Evolutionary conservation across 257 asterid genomes (phyloP).

Genomic region (Agastache rugosa): DNA sequence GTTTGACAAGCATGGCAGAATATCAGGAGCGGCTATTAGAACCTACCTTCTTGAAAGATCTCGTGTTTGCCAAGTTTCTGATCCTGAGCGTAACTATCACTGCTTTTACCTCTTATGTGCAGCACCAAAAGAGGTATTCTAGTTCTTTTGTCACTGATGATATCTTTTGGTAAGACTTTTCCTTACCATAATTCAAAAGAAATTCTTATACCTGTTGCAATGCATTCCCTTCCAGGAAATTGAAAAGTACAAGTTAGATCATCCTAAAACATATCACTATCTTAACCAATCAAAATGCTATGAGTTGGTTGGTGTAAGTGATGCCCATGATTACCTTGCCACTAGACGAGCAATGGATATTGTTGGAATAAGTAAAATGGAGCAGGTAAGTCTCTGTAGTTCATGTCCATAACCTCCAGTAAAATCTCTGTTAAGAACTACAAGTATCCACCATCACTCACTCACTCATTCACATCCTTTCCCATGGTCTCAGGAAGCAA

Average conservation of each 20-base stretch:
- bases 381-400: slow-evolving; percentile 62
- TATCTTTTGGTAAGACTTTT: slow-evolving; percentile 29
- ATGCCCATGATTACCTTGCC: slow-evolving; percentile 91
- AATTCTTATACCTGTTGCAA: slow-evolving; percentile 16
- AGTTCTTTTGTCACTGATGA: slow-evolving; percentile 35
- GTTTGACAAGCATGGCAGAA: slow-evolving; percentile 96
- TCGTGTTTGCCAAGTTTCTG: slow-evolving; percentile 96
- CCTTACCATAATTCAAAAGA: slow-evolving; percentile 20
- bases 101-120: slow-evolving; percentile 98
- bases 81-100: slow-evolving; percentile 97
- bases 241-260: slow-evolving; percentile 79
- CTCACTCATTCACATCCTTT: slow-evolving; percentile 29
- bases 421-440: slow-evolving; percentile 13
- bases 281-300: slow-evolving; percentile 94
- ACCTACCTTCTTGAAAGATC: slow-evolving; percentile 99
- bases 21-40: slow-evolving; percentile 98
- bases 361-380: slow-evolving; percentile 88
- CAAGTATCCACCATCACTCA: slow-evolving; percentile 22
- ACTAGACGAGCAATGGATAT: slow-evolving; percentile 97
- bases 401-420: slow-evolving; percentile 3
- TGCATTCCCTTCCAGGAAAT: slow-evolving; percentile 64
- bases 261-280: slow-evolving; percentile 88
- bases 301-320: slow-evolving; percentile 82
- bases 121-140: slow-evolving; percentile 88
- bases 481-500: slow-evolving; percentile 77